Evolutionary conservation across 2,329 filamentous ascomycete species (phyloP).

Genomic region (Trichophyton simii): DNA sequence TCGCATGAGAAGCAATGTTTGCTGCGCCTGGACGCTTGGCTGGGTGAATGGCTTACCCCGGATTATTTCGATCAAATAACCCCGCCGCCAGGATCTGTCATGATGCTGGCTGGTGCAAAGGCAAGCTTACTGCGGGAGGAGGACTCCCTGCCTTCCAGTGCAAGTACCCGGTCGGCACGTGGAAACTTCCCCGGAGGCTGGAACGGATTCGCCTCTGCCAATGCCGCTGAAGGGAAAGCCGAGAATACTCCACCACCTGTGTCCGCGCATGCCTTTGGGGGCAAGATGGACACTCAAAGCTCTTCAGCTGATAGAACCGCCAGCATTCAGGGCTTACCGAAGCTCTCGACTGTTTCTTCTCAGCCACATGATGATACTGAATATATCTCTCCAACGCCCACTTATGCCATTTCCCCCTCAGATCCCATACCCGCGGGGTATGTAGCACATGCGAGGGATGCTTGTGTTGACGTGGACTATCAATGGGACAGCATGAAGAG

Average conservation of each 20-base stretch:
- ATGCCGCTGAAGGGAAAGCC: conserved; percentile 14
- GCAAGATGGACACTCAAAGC: not conserved
- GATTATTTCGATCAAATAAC: conserved; percentile 90
- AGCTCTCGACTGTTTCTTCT: conserved; percentile 23
- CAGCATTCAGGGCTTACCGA: conserved; percentile 15
- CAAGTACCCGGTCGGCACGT: conserved; percentile 26
- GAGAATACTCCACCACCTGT: conserved; percentile 7
- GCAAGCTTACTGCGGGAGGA: conserved; percentile 69
- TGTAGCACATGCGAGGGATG: conserved; percentile 77
- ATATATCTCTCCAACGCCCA: conserved; percentile 66
- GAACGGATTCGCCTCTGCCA: conserved; percentile 29
- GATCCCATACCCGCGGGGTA: conserved; percentile 79
- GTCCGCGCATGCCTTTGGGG: not conserved
- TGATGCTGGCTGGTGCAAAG: conserved; percentile 84
- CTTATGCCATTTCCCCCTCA: conserved; percentile 68
- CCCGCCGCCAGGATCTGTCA: conserved; percentile 68
- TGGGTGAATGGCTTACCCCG: conserved; percentile 90
- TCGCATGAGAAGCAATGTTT: conserved; percentile 11
- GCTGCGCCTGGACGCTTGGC: conserved; percentile 76
- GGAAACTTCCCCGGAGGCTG: conserved; percentile 46
- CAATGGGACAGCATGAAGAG: conserved; percentile 87
- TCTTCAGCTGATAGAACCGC: not conserved
- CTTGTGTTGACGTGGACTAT: conserved; percentile 77
- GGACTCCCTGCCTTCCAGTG: conserved; percentile 43
- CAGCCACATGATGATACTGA: conserved; percentile 23